Conservation (phyloP, 495 filamentous ascomycete species). For the Penicillium paradoxum region DNA sequence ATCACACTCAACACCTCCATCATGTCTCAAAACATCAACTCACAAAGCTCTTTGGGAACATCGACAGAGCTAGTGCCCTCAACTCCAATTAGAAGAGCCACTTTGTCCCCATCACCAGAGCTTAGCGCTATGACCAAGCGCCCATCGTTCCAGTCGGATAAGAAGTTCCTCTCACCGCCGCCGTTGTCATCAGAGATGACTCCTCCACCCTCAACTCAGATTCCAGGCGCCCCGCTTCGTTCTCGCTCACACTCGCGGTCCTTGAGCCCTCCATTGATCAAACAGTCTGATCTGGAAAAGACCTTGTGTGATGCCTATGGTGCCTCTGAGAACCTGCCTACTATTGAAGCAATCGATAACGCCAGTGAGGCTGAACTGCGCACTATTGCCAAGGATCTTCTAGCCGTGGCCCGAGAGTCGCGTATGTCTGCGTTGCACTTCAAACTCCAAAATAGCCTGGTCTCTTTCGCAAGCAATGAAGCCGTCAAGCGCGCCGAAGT, state of each 20-base stretch:
- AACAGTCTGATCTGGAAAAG: constrained; percentile 54
- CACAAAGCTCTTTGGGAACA: constrained; percentile 37
- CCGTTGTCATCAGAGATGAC: constrained; percentile 53
- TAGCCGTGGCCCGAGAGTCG: constrained; percentile 52
- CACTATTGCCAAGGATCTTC: constrained; percentile 52
- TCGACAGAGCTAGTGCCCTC: constrained; percentile 39
- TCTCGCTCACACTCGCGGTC: constrained; percentile 37
- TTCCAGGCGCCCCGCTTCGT: constrained; percentile 40
- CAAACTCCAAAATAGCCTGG: constrained; percentile 84
- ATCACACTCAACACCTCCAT: constrained; percentile 5
- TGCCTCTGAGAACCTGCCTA: constrained; percentile 52
- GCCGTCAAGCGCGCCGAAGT: constrained; percentile 83
- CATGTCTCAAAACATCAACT: constrained; percentile 39
- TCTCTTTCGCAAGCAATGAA: constrained; percentile 81
- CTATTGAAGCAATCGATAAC: constrained; percentile 58
- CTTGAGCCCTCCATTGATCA: constrained; percentile 42
- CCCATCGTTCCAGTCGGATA: constrained; percentile 29
- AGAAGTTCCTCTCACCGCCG: constrained; percentile 36
- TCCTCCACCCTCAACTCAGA: constrained; percentile 70
- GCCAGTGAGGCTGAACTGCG: constrained; percentile 56
- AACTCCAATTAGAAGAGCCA: constrained; percentile 33
- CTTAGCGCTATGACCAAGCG: constrained; percentile 26
- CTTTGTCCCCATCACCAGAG: constrained; percentile 41
- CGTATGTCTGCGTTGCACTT: constrained; percentile 85
- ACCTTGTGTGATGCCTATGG: constrained; percentile 48